Base-by-base conservation (phyloP, 2,329 filamentous ascomycete species). In the Allantophomopsis cytisporea region DNA sequence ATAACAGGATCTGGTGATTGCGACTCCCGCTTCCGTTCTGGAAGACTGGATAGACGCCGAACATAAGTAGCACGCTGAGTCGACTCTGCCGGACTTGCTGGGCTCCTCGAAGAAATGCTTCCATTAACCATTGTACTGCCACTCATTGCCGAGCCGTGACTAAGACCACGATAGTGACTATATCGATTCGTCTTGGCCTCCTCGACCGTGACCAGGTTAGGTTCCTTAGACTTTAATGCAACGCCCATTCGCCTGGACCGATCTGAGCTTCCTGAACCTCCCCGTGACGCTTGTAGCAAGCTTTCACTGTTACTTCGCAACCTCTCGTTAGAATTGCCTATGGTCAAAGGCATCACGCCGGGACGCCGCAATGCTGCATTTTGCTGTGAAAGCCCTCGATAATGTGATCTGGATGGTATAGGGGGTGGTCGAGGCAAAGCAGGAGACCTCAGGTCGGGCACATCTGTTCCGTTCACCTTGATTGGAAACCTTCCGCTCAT, bases 391-490 rank as follows among this genome's bases (percentile, higher is more conserved):
- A 80, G 63, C 1, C 78, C 78, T 21, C 88, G 77, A 48, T 84
- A 85, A 56, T 94, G 87, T 3, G 86, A 91, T 43, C 82, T 73
- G 4, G 74, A 73, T 0, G 86, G 86, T 43, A 94, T 83, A 1
- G 83, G 83, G 2, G 88, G 85, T 20, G 82, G 70, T 28, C 80
- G 73, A 15, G 68, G 64, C 10, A 73, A 60, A 31, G 69, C 76
- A 12, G 83, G 83, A 4, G 83, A 89, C 46, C 76, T 75, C 34
- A 75, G 63, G 47, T 80, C 76, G 30, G 72, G 62, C 3, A 80
- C 63, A 41, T 91, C 85, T 37, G 76, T 70, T 13, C 81, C 80
- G 54, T 83, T 85, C 38, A 86, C 81, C 50, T 78, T 80, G 51
- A 81, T 73, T 2, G 76, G 76, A 47, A 81, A 81, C 12, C 76